phyloP scores from a whole-genome alignment of 176 grass and related monocot species.

The Hyparrhenia diplandra region DNA sequence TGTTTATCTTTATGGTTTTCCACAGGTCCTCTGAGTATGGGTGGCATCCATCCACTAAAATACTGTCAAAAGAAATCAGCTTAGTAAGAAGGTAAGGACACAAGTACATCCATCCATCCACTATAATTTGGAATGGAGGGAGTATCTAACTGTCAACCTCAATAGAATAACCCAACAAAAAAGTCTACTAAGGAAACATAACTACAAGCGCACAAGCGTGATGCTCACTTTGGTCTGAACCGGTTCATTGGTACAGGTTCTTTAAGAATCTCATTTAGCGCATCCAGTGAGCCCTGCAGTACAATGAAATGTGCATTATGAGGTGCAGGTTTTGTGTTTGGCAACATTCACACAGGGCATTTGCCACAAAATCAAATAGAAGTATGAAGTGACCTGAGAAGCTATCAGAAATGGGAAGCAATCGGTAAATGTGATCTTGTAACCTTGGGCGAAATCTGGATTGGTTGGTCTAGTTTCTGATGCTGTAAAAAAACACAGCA shows the following conservation, averaged over 20 bases:
- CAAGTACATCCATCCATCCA: too few relatives aligned
- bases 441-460: conserved; percentile 58
- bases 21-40: conserved; percentile 87
- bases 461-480: conserved; percentile 60
- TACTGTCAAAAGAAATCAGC: conserved; percentile 44
- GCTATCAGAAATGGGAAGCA: conserved; percentile 65
- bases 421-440: conserved; percentile 63
- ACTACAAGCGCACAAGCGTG: background rate
- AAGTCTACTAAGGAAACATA: background rate
- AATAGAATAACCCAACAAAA: background rate
- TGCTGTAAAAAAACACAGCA: conserved; percentile 19
- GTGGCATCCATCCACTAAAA: conserved; percentile 80
- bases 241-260: conserved; percentile 77
- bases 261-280: conserved; percentile 69
- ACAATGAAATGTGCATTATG: background rate
- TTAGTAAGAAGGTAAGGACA: background rate
- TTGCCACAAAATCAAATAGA: background rate
- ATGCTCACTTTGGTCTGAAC: conserved; percentile 83
- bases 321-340: conserved; percentile 1
- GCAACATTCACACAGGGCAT: background rate
- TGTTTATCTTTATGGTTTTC: conserved; percentile 83
- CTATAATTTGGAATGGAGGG: too few relatives aligned
- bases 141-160: background rate
- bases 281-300: conserved; percentile 73
- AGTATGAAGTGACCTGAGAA: conserved; percentile 56